Conservation (phyloP, 1,284 basidiomycete species). For the Ceratobasidium sp. region DNA sequence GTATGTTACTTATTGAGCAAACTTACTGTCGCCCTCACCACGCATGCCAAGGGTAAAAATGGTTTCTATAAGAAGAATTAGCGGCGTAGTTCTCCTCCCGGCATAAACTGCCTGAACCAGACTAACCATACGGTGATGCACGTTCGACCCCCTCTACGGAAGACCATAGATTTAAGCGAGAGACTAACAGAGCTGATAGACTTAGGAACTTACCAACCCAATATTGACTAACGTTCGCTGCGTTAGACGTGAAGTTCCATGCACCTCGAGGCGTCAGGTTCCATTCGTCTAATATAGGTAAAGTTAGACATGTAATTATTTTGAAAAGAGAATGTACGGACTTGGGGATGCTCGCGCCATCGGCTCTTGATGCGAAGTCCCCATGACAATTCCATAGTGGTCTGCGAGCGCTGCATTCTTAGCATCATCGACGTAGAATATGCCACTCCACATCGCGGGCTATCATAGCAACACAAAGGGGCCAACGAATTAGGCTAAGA, state of each 20-base stretch:
- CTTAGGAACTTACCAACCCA: conserved; percentile 57
- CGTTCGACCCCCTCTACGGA: conserved; percentile 64
- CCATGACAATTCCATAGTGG: conserved; percentile 77
- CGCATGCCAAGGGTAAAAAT: conserved; percentile 76
- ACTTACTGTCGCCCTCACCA: conserved; percentile 70
- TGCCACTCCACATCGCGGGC: conserved; percentile 58
- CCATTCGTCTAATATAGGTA: conserved; percentile 66
- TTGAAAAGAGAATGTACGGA: conserved; percentile 2
- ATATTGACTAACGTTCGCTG: conserved; percentile 68
- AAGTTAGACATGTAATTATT: background rate
- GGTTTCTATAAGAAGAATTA: conserved; percentile 60
- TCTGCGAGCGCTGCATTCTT: conserved; percentile 75
- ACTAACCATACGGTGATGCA: conserved; percentile 61
- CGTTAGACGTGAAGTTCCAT: conserved; percentile 72
- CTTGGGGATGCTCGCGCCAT: conserved; percentile 48
- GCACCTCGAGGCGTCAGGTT: conserved; percentile 66
- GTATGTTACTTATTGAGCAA: no score
- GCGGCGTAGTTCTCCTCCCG: no score
- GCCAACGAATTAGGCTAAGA: background rate
- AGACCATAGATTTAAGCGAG: background rate
- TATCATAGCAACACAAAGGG: conserved; percentile 44
- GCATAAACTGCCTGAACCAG: background rate
- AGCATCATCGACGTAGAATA: conserved; percentile 75
- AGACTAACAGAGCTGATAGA: background rate
- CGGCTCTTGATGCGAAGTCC: conserved; percentile 65